Base-by-base conservation (phyloP, 1,139 yeast species). In the Torulaspora globosa region DNA sequence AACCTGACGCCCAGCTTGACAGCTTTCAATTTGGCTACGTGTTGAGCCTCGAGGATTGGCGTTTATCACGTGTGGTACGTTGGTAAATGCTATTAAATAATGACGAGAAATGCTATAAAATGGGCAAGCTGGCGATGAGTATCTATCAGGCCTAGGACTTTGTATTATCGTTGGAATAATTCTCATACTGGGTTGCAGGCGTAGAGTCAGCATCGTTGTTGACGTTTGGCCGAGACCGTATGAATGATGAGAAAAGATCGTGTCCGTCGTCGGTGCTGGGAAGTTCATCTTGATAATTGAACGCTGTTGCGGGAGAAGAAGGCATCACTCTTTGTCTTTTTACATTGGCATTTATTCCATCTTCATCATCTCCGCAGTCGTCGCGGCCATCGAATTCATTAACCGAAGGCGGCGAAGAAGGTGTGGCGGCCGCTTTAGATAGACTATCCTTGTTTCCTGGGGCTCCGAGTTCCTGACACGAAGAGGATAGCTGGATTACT, bases 301-400 rank as follows among this genome's bases (percentile, higher is more conserved):
- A 62, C 57, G 61, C 59, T 39, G 59, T 59, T 10, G 60, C 56
- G 6, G 67, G 67, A 5, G 67, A 62, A 2, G 67, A 63, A 8
- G 67, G 67, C 49, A 63, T 56, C 8, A 56, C 52, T 28, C 57
- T 56, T 43, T 52, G 57, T 38, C 56, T 62, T 44, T 58, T 58
- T 19, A 50, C 36, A 4, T 43, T 49, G 15, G 45, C 42, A 21
- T 46, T 45, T 32, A 31, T 35, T 6, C 47, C 49, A 5, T 40
- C 52, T 30, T 47, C 47, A 14, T 47, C 43, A 11, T 44, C 50
- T 15, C 50, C 52, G 18, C 49, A 49, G 30, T 51, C 54, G 6
- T 41, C 41, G 14, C 47, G 52, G n/a, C 45, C 38, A n/a, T 46
- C 32, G 6, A 30, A 39, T 45, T 21, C 50, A 34, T 15, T 49